Base-by-base conservation (phyloP, 2,329 filamentous ascomycete species). In the Colletotrichum kahawae region DNA sequence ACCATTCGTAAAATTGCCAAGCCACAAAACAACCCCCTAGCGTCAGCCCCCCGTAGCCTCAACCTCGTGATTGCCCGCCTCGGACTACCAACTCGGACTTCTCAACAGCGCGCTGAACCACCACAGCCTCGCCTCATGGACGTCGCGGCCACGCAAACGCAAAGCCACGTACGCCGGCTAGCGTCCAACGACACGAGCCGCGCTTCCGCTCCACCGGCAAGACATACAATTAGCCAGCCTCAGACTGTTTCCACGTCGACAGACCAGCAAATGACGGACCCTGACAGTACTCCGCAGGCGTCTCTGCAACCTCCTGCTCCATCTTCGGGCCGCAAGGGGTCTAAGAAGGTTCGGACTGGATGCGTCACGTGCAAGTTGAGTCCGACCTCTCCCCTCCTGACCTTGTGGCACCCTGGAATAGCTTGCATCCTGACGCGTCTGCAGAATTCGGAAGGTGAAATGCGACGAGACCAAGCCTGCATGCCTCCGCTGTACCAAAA, bases 291-390 rank as follows among this genome's bases (percentile, higher is more conserved):
- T 66, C 70, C 66, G 34, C 70, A 71, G 48, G 36, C 65, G 56
- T 70, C 64, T 54, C 33, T 51, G 34, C 74, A 69, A 29, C 38
- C 7, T 12, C 36, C 24, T 18, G 54, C 59, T 5, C 14, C 31
- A 14, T 65, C 70, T 16, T 59, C 72, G 1, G 83, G 83, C 24
- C 83, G 83, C 31, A 87, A 86, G 78, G 86, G 86, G 16, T 86
- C 82, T 62, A 85, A 84, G 78, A 88, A 88, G 77, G 86, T 88
- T 68, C 83, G 85, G 67, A 88, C 87, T 8, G 89, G 89, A 16
- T 90, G 89, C 80, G 83, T 88, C 71, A 90, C 89, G 64, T 90
- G 89, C 87, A 90, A 90, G 88, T 76, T 89, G 78, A 77, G 88
- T 87, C 63, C 69, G 67, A 36, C 16, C 38, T 60, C 36, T 59